phyloP scores from a whole-genome alignment of 1,284 basidiomycete species.

The Stereum hirsutum region DNA sequence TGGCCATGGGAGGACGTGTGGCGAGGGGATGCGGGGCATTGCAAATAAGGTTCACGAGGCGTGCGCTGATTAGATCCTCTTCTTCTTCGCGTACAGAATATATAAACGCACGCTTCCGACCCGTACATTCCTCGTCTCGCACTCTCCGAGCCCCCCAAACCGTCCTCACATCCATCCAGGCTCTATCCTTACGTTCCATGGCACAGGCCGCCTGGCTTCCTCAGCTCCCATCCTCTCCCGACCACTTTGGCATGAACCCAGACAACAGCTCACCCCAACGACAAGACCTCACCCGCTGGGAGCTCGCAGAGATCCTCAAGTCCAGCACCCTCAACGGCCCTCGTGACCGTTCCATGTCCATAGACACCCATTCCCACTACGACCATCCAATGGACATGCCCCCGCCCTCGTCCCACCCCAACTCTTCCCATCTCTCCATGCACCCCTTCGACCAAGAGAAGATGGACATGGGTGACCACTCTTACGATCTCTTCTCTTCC shows the following conservation, averaged over 20 bases:
- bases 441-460: slow-evolving; percentile 19
- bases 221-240: slow-evolving; percentile 9
- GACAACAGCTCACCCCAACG: slow-evolving; percentile 6
- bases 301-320: slow-evolving; percentile 32
- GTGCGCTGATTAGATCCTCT: no score
- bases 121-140: neutral
- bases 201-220: slow-evolving; percentile 25
- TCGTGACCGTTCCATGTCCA: slow-evolving; percentile 31
- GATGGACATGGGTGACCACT: slow-evolving; percentile 10
- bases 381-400: slow-evolving; percentile 19
- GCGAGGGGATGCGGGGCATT: no score
- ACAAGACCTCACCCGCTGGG: slow-evolving; percentile 14
- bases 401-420: slow-evolving; percentile 20
- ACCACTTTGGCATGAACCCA: slow-evolving; percentile 8
- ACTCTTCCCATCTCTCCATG: slow-evolving; percentile 19
- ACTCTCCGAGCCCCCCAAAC: neutral
- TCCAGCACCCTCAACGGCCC: slow-evolving; percentile 23
- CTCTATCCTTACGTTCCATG: slow-evolving; percentile 14
- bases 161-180: neutral
- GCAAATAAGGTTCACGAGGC: no score
- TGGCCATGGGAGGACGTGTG: no score
- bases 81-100: no score
- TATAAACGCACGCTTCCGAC: no score
- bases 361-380: slow-evolving; percentile 30
- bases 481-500: slow-evolving; percentile 48